Conservation (phyloP, 2,329 filamentous ascomycete species). For the Talaromyces piceae region DNA sequence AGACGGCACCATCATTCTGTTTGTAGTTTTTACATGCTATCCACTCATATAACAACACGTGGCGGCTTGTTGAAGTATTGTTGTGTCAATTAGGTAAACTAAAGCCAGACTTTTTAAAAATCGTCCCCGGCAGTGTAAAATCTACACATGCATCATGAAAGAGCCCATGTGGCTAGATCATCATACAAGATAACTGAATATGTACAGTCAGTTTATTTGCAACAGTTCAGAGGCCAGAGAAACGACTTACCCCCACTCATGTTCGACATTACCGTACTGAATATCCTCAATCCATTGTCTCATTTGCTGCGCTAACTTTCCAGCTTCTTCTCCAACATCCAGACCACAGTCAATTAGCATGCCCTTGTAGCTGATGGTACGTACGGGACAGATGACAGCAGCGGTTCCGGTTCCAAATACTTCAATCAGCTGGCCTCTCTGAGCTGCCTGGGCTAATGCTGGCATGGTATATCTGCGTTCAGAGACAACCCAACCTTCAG, state of each 20-base stretch:
- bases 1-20: too few species aligned
- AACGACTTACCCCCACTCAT: conserved; percentile 70
- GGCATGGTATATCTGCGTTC: conserved; percentile 91
- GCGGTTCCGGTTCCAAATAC: conserved; percentile 92
- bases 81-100: too few species aligned
- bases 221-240: too few species aligned
- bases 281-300: conserved; percentile 94
- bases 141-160: too few species aligned
- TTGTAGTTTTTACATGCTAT: too few species aligned
- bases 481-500: conserved; percentile 76
- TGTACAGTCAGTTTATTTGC: too few species aligned
- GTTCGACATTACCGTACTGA: conserved; percentile 88
- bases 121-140: too few species aligned
- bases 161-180: too few species aligned
- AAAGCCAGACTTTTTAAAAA: too few species aligned
- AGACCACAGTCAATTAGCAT: conserved; percentile 75
- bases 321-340: conserved; percentile 72
- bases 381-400: conserved; percentile 83
- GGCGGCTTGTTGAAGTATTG: too few species aligned
- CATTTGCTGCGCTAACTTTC: conserved; percentile 75
- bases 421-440: conserved; percentile 80
- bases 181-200: too few species aligned
- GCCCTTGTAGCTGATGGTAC: conserved; percentile 82
- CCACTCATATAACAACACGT: too few species aligned
- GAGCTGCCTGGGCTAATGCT: conserved; percentile 70